Evolutionary conservation across 164 flowering plant species (phyloP), one percentile per base, ranked within the genome.

Genomic region (Macadamia integrifolia): DNA sequence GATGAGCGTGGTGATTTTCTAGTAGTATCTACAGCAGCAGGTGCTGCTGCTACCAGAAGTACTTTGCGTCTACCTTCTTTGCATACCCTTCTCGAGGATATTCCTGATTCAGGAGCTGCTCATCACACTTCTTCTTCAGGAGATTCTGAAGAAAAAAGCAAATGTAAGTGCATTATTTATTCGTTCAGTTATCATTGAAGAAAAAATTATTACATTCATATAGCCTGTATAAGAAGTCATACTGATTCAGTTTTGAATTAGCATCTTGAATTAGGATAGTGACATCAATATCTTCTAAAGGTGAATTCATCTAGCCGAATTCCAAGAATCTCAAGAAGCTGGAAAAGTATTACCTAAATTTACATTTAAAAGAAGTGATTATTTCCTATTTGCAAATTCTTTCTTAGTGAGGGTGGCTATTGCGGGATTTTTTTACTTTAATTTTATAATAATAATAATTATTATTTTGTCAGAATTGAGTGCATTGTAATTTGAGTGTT

Each of bases 101-200:
- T 82, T 32, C 97, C 94, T 74, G 91, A 81, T 29, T 71, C 91
- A 14, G 81, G 88, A 58, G 87, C 89, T 76, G 81, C 74, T 68
- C 96, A 78, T 67, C 91, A 80, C 31, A 70, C 90, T 61, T 83
- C 89, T 71, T 94, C 98, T 55, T 95, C 99, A 67, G 99, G 90
- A 9, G 99, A 92, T 76, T 95, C 99, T 74, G 99, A 95, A 80
- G 98, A 93, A 71, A 95, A 85, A 81, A 91, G 88, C 80, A 95
- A 83, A 86, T 95, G 99, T 92, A 73, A 82, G 89, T 61, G 69
- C 23, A 8, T 6, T 61, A 9, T 67, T 64, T 9, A 35, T 35
- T 35, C 40, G 40, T 35, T 35, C 40, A 35, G 40, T 35, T 35
- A 35, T 35, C 40, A 35, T 5, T 35, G 40, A 35, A 35, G 40